A percentile compares a stretch with the other conserved stretches of the same genome.
Conservation (phyloP, 2,329 filamentous ascomycete species). For the Penicillium sp. region DNA sequence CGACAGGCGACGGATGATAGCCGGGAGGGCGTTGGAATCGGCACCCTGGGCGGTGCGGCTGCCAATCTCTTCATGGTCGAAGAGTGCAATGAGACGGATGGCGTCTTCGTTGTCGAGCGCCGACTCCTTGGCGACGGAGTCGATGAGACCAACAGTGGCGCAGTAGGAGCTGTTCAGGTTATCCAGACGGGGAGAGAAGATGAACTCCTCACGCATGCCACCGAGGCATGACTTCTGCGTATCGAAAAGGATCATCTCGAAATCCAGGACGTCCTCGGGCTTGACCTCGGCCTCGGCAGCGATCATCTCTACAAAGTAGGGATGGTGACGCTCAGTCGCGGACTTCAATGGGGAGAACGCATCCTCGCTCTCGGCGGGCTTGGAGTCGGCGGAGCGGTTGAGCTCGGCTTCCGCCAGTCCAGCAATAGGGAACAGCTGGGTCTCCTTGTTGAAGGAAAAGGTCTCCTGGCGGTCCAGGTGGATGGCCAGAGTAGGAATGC, state of each 20-base stretch:
- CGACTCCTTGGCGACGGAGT: constrained; percentile 64
- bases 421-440: constrained; percentile 88
- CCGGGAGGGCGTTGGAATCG: constrained; percentile 84
- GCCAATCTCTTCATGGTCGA: constrained; percentile 97
- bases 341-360: constrained; percentile 73
- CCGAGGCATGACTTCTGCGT: constrained; percentile 88
- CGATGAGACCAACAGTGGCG: constrained; percentile 78
- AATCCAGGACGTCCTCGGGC: constrained; percentile 76
- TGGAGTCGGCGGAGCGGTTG: constrained; percentile 63
- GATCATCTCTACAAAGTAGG: constrained; percentile 80
- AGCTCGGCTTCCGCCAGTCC: constrained; percentile 85
- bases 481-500: constrained; percentile 90
- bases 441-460: constrained; percentile 96
- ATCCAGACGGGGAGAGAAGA: constrained; percentile 93
- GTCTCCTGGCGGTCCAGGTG: constrained; percentile 83
- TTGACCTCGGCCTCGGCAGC: constrained; percentile 72
- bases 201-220: constrained; percentile 87
- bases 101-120: constrained; percentile 72
- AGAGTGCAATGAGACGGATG: constrained; percentile 89
- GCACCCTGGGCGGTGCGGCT: constrained; percentile 90
- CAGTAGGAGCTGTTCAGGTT: constrained; percentile 98
- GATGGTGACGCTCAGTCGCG: constrained; percentile 80
- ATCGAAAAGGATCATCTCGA: constrained; percentile 96
- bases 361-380: constrained; percentile 45
- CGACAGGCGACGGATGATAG: constrained; percentile 81